Base-by-base conservation (phyloP, 371 early-diverging fungal species). In the Mortierella polycephala region DNA sequence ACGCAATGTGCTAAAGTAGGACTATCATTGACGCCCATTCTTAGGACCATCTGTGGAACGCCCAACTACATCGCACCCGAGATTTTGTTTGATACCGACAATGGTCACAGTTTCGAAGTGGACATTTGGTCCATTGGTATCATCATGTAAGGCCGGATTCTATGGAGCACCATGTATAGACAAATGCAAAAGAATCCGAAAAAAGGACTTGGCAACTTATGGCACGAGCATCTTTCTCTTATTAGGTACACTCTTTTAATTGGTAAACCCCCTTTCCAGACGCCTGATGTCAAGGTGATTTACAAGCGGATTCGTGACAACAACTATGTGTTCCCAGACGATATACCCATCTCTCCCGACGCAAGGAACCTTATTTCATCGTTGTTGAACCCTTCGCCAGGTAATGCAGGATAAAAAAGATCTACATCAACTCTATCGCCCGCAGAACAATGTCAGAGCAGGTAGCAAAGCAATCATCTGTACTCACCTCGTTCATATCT, bases 31-130 rank as follows among this genome's bases (percentile, higher is more conserved):
- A 30, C 30, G 4, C 23, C 8, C 53, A 21, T 21, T 37, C 46
- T 0, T 69, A 94, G 93, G 72, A 98, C 97, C 0, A 92, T 97
- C 52, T 99, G 95, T 75, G 99, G 99, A 13, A 99, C 99, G 5
- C 99, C 99, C 7, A 99, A 99, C 74, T 99, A 99, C 75, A 95
- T 99, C 68, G 99, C 99, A 2, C 99, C 99, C 0, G 99, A 99
- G 81, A 92, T 99, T 40, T 83, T 99, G 18, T 94, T 94, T 83
- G 93, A 92, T 58, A 83, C 88, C 51, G 87, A 87, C 60, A 79
- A 81, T 9, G 99, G 99, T 2, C 99, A 99, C 82, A 94, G 97
- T 59, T 97, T 90, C 82, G 97, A 96, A 73, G 99, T 94, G 10
- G 99, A 99, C 77, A 90, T 99, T 62, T 99, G 99, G 99, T 95